phyloP scores from a whole-genome alignment of 108 stramenopile species.

The Cylindrotheca fusiformis region DNA sequence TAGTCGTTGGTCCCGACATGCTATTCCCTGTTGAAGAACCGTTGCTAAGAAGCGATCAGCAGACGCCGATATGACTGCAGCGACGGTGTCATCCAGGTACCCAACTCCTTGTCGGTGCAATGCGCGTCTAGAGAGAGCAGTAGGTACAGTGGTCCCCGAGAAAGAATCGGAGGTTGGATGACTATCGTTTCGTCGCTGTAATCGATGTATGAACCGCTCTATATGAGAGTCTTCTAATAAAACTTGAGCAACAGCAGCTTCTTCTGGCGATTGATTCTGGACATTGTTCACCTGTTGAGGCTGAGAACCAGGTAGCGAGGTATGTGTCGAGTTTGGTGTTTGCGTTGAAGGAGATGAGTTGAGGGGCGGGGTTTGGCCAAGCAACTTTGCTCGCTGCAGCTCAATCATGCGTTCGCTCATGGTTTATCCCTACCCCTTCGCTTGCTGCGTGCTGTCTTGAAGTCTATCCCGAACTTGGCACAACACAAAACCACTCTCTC shows the following conservation, averaged over 20 bases:
- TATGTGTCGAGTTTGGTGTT: neutral
- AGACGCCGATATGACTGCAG: constrained; percentile 59
- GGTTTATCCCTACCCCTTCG: no score
- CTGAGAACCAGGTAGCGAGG: neutral
- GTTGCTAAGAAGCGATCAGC: constrained; percentile 85
- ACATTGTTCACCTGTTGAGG: neutral
- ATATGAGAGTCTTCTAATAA: constrained; percentile 40
- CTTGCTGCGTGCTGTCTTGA: no score
- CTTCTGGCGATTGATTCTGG: constrained; percentile 30
- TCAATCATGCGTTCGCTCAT: constrained; percentile 75
- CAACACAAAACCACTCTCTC: no score
- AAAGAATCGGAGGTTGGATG: constrained; percentile 11
- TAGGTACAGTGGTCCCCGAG: constrained; percentile 66
- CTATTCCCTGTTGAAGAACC: constrained; percentile 70
- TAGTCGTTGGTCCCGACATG: constrained; percentile 78
- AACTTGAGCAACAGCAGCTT: constrained; percentile 32
- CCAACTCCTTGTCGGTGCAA: constrained; percentile 79
- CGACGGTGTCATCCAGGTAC: constrained; percentile 72
- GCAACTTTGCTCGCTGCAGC: constrained; percentile 38
- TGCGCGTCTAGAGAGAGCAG: constrained; percentile 68
- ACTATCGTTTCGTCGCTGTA: constrained; percentile 41
- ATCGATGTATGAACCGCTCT: constrained; percentile 39
- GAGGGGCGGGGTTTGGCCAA: constrained; percentile 35
- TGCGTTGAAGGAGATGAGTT: constrained; percentile 7
- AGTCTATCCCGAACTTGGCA: no score